Evolutionary conservation across 2,329 filamentous ascomycete species (phyloP).

Genomic region (Venturia aucupariae): DNA sequence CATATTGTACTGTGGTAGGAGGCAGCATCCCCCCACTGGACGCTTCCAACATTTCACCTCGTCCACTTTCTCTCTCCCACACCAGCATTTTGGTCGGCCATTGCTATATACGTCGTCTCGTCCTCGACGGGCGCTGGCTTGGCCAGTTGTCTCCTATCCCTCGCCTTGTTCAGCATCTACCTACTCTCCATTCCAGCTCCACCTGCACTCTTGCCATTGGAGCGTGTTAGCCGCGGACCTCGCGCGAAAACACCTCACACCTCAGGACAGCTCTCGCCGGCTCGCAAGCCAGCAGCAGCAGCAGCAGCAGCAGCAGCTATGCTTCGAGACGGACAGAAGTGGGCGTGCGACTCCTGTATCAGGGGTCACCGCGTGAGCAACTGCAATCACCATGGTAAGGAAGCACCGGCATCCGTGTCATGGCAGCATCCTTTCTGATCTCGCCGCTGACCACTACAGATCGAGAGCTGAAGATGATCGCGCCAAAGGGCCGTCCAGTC

Average conservation of each 20-base stretch:
- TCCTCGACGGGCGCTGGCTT: conserved; percentile 6
- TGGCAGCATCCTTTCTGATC: conserved; percentile 12
- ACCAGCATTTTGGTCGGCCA: background rate
- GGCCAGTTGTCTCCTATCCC: background rate
- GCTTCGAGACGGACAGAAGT: conserved; percentile 77
- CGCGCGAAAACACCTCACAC: background rate
- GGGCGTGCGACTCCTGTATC: conserved; percentile 95
- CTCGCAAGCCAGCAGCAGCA: too few species aligned
- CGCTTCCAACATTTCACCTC: background rate
- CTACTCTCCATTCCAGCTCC: background rate
- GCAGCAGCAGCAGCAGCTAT: conserved; percentile 14
- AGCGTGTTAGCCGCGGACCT: background rate
- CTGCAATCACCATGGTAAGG: conserved; percentile 89
- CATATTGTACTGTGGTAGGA: too few species aligned
- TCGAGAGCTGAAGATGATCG: conserved; percentile 85
- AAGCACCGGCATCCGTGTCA: conserved; percentile 19
- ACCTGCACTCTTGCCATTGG: background rate
- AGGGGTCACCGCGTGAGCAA: conserved; percentile 98
- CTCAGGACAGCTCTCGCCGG: background rate
- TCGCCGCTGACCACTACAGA: conserved; percentile 44
- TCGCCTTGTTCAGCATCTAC: background rate
- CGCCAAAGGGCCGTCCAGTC: conserved; percentile 93
- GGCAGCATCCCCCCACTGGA: background rate
- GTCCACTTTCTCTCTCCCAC: background rate
- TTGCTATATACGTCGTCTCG: background rate